Percentiles rank a stretch among this genome's conserved stretches.
Evolutionary conservation across 208 protist genomes (phyloP).

Genomic region (Tritrichomonas foetus): DNA sequence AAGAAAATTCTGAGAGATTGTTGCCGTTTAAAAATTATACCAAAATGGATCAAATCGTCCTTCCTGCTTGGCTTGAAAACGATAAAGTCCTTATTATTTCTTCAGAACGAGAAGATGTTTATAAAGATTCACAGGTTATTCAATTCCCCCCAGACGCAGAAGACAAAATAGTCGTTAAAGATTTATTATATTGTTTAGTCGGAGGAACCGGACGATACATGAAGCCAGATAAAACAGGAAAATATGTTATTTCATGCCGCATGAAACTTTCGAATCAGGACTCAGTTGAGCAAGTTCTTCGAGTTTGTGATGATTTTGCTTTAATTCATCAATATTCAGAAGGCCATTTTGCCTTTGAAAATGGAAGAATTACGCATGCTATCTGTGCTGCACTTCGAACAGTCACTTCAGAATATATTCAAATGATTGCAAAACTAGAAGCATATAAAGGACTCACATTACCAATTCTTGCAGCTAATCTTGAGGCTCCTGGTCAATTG

Average conservation of each 20-base stretch:
- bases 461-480: not conserved
- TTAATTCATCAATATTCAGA: not conserved
- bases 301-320: not conserved
- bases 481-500: slow-evolving; percentile 3
- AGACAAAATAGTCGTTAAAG: not conserved
- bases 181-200: slow-evolving; percentile 10
- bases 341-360: not conserved
- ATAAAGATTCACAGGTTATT: too few relatives aligned
- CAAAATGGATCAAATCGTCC: not conserved
- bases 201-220: not conserved
- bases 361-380: not conserved
- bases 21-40: not conserved
- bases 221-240: not conserved
- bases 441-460: not conserved
- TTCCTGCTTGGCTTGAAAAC: not conserved
- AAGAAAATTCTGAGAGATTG: too few relatives aligned
- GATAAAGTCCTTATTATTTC: not conserved
- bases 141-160: not conserved
- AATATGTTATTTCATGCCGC: not conserved
- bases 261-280: too few relatives aligned
- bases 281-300: not conserved
- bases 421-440: not conserved
- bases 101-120: not conserved
- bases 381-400: not conserved
- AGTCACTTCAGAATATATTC: slow-evolving; percentile 2